Percentiles rank a stretch among this genome's conserved stretches.
These are phyloP conservation scores for Aspergillus sp. DNA, from an alignment of 2,329 filamentous ascomycete species.

Conservation along the genomic window DNA sequence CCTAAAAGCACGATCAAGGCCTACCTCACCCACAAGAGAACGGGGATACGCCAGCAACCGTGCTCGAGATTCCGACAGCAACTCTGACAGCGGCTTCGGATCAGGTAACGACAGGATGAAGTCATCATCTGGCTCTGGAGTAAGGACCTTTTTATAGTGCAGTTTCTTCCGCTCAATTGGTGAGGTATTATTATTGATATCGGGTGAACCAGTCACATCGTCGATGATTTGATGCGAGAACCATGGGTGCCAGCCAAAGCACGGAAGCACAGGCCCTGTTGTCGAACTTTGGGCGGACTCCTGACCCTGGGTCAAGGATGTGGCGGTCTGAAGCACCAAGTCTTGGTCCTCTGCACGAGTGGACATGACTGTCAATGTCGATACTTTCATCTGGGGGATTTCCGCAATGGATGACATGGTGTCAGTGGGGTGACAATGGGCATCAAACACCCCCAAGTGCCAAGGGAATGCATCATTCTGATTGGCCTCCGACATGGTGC, in stretches of 20 bases:
- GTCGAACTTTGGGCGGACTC: slow-evolving; percentile 11
- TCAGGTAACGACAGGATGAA: slow-evolving; percentile 56
- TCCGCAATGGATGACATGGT: slow-evolving; percentile 58
- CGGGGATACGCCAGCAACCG: slow-evolving; percentile 54
- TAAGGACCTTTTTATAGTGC: slow-evolving; percentile 59
- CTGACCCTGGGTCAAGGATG: slow-evolving; percentile 39
- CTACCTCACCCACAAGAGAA: slow-evolving; percentile 64
- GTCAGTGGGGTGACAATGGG: slow-evolving; percentile 68
- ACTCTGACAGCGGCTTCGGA: slow-evolving; percentile 55
- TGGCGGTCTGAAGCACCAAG: slow-evolving; percentile 55
- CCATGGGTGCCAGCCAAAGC: slow-evolving; percentile 70
- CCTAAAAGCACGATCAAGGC: slow-evolving; percentile 62
- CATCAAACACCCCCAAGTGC: slow-evolving; percentile 64
- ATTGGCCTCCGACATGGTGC: slow-evolving; percentile 5
- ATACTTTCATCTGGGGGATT: slow-evolving; percentile 60
- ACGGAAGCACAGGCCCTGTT: slow-evolving; percentile 56
- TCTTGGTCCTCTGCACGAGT: slow-evolving; percentile 63
- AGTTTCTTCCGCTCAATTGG: slow-evolving; percentile 35
- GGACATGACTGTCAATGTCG: slow-evolving; percentile 63
- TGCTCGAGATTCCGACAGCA: slow-evolving; percentile 52
- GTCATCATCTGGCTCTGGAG: slow-evolving; percentile 46
- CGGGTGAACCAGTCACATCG: slow-evolving; percentile 35
- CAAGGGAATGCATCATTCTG: slow-evolving; percentile 55
- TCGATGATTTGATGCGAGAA: slow-evolving; percentile 64
- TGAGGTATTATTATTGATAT: slow-evolving; percentile 1